Evolutionary conservation across 805 yeast genomes (phyloP).

Genomic region (Pichia rugopelliculosa): DNA sequence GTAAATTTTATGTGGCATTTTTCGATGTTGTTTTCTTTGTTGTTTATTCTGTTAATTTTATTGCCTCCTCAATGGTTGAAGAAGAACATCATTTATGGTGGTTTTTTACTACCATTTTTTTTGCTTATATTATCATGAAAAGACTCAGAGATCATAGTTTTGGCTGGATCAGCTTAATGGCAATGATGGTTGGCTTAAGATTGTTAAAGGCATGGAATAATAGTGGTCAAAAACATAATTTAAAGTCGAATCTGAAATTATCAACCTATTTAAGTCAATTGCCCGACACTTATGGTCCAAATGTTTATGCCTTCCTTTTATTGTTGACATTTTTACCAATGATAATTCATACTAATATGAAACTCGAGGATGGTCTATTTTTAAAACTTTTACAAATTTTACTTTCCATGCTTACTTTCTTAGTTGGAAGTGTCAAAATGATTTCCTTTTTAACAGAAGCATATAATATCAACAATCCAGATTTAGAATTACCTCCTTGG

Average conservation of each 20-base stretch:
- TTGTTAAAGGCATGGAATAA: slow-evolving; percentile 77
- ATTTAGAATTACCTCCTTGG: slow-evolving; percentile 19
- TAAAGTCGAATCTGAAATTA: slow-evolving; percentile 42
- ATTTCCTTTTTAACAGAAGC: slow-evolving; percentile 23
- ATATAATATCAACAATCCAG: slow-evolving; percentile 17
- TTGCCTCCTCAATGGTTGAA: slow-evolving; percentile 87
- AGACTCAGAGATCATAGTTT: slow-evolving; percentile 9
- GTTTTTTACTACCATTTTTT: slow-evolving; percentile 48
- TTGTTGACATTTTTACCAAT: slow-evolving; percentile 15
- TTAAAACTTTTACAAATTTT: slow-evolving; percentile 4
- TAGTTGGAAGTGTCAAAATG: slow-evolving; percentile 20
- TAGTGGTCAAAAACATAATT: slow-evolving; percentile 74
- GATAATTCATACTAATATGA: slow-evolving; percentile 4
- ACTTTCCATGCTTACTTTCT: slow-evolving; percentile 35
- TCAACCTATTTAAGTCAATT: slow-evolving; percentile 33
- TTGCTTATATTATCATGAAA: slow-evolving; percentile 13
- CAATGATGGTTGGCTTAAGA: slow-evolving; percentile 37
- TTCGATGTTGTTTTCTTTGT: slow-evolving; percentile 25
- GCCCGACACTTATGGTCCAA: slow-evolving; percentile 19
- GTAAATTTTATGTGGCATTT: slow-evolving; percentile 12
- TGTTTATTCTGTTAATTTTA: slow-evolving; percentile 47
- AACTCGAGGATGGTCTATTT: background rate
- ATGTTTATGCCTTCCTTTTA: slow-evolving; percentile 14
- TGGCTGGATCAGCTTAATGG: slow-evolving; percentile 11
- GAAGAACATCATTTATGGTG: slow-evolving; percentile 98